Evolutionary conservation across 2,329 filamentous ascomycete genomes (phyloP), one percentile per base, ranked within the genome.

Genomic region (Ceratocystis cubensis): DNA sequence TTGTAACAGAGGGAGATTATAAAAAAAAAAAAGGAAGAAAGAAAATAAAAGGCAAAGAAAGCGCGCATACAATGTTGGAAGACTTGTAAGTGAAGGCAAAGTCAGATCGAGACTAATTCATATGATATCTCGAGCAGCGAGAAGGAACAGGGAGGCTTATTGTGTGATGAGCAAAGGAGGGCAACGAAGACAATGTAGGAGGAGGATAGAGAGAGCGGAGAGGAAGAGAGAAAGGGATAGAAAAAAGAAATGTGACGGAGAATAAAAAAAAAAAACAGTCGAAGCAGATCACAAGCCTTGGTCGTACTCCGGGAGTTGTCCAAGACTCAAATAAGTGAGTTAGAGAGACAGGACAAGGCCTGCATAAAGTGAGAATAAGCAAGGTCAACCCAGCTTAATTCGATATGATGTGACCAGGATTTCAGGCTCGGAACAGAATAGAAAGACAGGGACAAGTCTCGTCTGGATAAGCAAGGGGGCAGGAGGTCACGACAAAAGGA

Each of bases 261-360:
- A 63, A 59, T 5, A 68, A 62, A 61, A 62, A 22, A 62, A 22
- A 22, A 61, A 64, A 64, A 64, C 15, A 66, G 48, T 28, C 53
- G 46, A 41, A 41, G 33, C 46, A 45, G 62, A 65, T 67, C 66
- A 44, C 53, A 65, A 61, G 53, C 62, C 64, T 67, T 59, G 56
- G 50, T 63, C 20, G 62, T 57, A 67, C 66, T 63, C 64, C 66
- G 64, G 66, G 62, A 67, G 66, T 67, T 56, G 50, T 68, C 28
- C 53, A 50, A 64, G 53, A 59, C 62, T 57, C 46, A 65, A 61
- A 44, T 28, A 67, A 56, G 57, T 45, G 37, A 64, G 63, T 57
- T 44, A 64, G 30, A 65, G 30, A 46, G 28, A 61, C 45, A 56
- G 46, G 46, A 56, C 28, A 50, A 65, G 41, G 53, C 20, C 20